Evolutionary conservation across 257 asterid genomes (phyloP).

Genomic region (Solanum sitiens): DNA sequence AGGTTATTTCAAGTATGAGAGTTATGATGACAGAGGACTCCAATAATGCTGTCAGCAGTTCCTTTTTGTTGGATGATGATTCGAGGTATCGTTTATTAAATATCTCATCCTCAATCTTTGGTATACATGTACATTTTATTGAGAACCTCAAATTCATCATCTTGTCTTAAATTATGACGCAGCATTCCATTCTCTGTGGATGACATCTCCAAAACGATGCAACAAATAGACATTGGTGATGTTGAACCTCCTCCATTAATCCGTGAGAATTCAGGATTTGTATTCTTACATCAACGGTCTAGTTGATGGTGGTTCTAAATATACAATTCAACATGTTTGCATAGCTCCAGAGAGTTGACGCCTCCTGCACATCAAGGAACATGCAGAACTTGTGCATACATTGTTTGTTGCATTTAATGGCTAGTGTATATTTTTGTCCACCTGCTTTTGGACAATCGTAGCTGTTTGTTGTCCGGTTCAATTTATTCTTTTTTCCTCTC

Average conservation of each 20-base stretch:
- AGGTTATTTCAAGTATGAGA: slow-evolving; percentile 83
- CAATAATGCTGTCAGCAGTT: slow-evolving; percentile 71
- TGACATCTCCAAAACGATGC: slow-evolving; percentile 89
- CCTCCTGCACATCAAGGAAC: background rate
- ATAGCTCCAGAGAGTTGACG: background rate
- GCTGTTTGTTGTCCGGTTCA: slow-evolving; percentile 36
- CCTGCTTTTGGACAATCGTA: slow-evolving; percentile 24
- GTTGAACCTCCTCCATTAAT: slow-evolving; percentile 91
- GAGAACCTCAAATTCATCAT: background rate
- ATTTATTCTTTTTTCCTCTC: slow-evolving; percentile 33
- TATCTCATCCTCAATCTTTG: background rate
- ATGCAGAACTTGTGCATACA: slow-evolving; percentile 39
- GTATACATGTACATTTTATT: background rate
- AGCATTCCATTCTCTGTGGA: slow-evolving; percentile 97
- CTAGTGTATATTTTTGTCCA: slow-evolving; percentile 25
- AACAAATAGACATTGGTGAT: slow-evolving; percentile 60
- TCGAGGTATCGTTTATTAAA: slow-evolving; percentile 41
- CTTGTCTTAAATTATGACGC: slow-evolving; percentile 22
- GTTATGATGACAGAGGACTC: slow-evolving; percentile 77
- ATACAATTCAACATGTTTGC: background rate
- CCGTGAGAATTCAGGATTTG: slow-evolving; percentile 86
- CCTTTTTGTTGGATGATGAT: slow-evolving; percentile 81
- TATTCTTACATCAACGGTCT: slow-evolving; percentile 68
- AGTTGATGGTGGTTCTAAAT: slow-evolving; percentile 18
- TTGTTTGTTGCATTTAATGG: slow-evolving; percentile 13